Percentiles rank a stretch among this genome's conserved stretches.
phyloP scores from a whole-genome alignment of 495 filamentous ascomycete species.

The Penicillium paradoxum region DNA sequence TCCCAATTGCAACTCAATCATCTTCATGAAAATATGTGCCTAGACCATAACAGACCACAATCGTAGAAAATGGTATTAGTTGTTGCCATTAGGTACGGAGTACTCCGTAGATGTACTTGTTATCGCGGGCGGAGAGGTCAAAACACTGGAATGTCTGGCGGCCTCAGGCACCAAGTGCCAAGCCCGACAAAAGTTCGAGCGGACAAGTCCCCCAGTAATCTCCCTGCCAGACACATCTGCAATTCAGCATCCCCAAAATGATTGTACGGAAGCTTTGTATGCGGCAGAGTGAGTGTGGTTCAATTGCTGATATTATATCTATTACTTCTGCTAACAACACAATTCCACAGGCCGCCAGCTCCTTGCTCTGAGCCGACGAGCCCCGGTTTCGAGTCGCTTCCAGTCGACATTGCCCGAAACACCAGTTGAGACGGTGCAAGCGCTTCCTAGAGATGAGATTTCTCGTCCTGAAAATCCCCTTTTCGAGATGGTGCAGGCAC shows the following conservation, averaged over 20 bases:
- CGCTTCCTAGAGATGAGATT: constrained; percentile 6
- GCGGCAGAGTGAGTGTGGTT: constrained; percentile 40
- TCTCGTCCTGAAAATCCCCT: constrained; percentile 13
- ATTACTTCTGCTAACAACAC: constrained; percentile 3
- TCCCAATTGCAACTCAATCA: constrained; percentile 6
- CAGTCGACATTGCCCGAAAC: constrained; percentile 29
- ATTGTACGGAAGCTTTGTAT: constrained; percentile 41
- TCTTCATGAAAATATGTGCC: background rate
- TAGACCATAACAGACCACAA: too few species aligned
- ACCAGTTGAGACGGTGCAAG: constrained; percentile 24
- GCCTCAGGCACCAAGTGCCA: constrained; percentile 33
- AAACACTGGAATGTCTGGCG: constrained; percentile 13
- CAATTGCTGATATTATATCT: background rate
- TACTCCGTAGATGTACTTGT: too few species aligned
- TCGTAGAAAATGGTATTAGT: too few species aligned
- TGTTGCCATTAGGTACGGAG: too few species aligned
- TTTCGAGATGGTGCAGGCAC: constrained; percentile 11
- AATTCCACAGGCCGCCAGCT: constrained; percentile 39
- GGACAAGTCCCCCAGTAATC: constrained; percentile 25
- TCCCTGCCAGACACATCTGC: constrained; percentile 13
- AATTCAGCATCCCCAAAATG: constrained; percentile 28
- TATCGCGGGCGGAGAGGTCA: constrained; percentile 5
- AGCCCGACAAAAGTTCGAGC: constrained; percentile 44
- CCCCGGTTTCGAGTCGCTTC: constrained; percentile 35
- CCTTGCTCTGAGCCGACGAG: constrained; percentile 33